Evolutionary conservation across 495 filamentous ascomycete species (phyloP), one percentile per base, ranked within the genome.

Genomic region (Bryoglossum gracile): DNA sequence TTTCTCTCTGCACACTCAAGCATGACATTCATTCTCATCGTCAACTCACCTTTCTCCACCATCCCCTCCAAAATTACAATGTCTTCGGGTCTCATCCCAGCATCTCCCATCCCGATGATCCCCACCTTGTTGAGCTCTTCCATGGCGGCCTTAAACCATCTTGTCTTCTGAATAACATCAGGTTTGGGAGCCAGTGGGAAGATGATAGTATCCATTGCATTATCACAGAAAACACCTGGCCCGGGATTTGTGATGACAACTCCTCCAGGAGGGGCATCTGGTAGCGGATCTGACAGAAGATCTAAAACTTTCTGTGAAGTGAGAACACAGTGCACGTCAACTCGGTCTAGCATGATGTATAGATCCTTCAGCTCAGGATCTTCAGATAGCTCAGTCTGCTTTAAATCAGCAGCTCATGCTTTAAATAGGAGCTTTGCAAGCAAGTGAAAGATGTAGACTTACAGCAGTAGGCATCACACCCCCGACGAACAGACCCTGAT

Each of bases 171-270:
- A 11, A 63, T 65, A 3, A 52, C 54, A 34, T 65, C 65, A 1
- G 77, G 78, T 44, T 68, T 70, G 1, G 77, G 77, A 68, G 75
- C 81, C 11, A 76, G 43, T 8, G 63, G 59, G 37, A 65, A 62
- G 14, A 82, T 70, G 18, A 81, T 62, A 3, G 26, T 34, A 43
- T 81, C 78, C 70, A 83, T 81, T 2, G 79, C 78, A 58, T 83
- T 83, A 57, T 84, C 80, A 55, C 81, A 84, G 57, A 83, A 83
- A 8, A 84, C 80, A n/a, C 81, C 80, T 56, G 65, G 67, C 1
- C 78, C 77, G 0, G 80, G 79, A 3, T 67, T 57, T 13, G 67
- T 65, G 8, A 78, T 59, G 14, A 83, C 68, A 36, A 81, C 74
- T 0, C 81, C 81, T 1, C 81, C 80, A 1, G 78, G 74, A 10